Conservation (phyloP, 805 yeast species). For the Candida hungchunana region DNA sequence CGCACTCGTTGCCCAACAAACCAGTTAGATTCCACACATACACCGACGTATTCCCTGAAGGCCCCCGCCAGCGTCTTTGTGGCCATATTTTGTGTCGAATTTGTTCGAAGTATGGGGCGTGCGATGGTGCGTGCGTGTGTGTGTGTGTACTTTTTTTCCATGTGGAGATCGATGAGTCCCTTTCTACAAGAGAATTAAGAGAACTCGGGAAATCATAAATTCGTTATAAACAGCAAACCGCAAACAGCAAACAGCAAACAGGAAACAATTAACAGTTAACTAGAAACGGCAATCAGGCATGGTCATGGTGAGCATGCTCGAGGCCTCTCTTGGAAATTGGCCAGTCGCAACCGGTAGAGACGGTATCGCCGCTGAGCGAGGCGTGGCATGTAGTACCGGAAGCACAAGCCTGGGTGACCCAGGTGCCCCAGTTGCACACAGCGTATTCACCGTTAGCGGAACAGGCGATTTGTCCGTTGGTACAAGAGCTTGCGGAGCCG, state of each 20-base stretch:
- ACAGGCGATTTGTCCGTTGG: constrained; percentile 51
- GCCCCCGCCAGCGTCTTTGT: constrained; percentile 5
- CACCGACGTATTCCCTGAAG: constrained; percentile 4
- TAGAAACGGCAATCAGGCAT: too few relatives aligned
- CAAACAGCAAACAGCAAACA: too few relatives aligned
- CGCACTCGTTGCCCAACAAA: neutral
- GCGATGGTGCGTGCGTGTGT: too few relatives aligned
- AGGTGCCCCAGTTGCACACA: constrained; percentile 50
- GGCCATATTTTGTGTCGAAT: too few relatives aligned
- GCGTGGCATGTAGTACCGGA: constrained; percentile 62
- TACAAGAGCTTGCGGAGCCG: constrained; percentile 40
- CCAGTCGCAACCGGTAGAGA: constrained; percentile 47
- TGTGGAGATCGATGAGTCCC: too few relatives aligned
- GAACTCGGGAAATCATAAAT: too few relatives aligned
- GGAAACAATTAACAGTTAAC: too few relatives aligned
- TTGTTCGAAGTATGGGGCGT: too few relatives aligned
- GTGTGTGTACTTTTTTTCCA: too few relatives aligned
- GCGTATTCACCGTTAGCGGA: constrained; percentile 47
- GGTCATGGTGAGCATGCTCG: too few relatives aligned
- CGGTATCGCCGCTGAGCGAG: constrained; percentile 36
- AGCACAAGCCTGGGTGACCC: constrained; percentile 59
- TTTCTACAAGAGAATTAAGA: too few relatives aligned
- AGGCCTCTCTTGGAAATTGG: constrained; percentile 7
- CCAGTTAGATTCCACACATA: constrained; percentile 7
- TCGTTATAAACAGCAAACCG: too few relatives aligned